Base-by-base conservation (phyloP, 176 grass and related monocot genomes). In the Musa itinerans region DNA sequence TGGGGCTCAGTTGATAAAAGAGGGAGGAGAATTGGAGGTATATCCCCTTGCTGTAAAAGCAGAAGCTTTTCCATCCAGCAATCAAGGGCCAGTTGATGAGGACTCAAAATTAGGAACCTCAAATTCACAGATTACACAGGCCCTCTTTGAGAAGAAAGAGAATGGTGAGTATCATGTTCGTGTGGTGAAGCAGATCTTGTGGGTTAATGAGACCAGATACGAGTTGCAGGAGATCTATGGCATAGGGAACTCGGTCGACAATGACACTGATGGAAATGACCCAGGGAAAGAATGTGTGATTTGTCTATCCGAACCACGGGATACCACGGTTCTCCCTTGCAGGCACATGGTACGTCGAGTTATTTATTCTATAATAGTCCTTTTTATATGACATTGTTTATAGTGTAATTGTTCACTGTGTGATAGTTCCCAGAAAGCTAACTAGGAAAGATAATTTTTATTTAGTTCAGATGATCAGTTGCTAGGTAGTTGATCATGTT, bases 221-320 rank as follows among this genome's bases (percentile, higher is more conserved):
- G 88, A 84, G 70, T 70, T 90, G 82, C 84, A 87, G 50, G 88
- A 90, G 65, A 90, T 90, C 50, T 87, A 87, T 65, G 85, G 88
- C 66, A 87, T 85, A 64, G 82, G 82, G 51, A 85, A 78, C 69
- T 72, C 78, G 50, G 53, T 76, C 68, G 80, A 92, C 13, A 73
- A 50, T 52, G 76, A 87, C 25, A 59, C 52, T 65, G 22, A 63
- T 79, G 74, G 79, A 29, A 81, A 81, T 81, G 85, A 92, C 78
- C 74, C 83, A 78, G 83, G 83, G 11, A 91, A 87, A 83, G 83
- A 85, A 81, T 91, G 89, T 85, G 89, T 87, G 14, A 82, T 91
- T 76, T 91, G 85, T 51, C 85, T 91, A 51, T 87, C 85, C 43
- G 83, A 91, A 76, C 85, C 85, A 81, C 87, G 77, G 67, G 85